Base-by-base conservation (phyloP, 2,329 filamentous ascomycete species). In the Hypomyces perniciosus region DNA sequence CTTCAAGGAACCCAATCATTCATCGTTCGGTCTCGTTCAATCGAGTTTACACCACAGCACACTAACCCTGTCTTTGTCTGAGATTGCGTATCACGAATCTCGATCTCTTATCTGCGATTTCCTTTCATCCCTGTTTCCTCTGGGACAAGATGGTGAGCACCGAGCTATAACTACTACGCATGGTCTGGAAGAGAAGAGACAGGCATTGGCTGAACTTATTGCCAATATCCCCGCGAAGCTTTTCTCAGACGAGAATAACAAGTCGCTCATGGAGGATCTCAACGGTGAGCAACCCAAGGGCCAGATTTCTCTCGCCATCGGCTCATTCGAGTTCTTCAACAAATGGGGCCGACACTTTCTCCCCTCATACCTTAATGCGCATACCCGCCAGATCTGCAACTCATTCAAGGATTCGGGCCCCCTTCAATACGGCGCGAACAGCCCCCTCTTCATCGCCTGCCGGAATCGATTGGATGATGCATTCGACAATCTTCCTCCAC, bases 381-480 rank as follows among this genome's bases (percentile, higher is more conserved):
- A 85, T 56, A 68, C 70, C 1, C 70, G 73, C 27, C 81, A 84
- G 62, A 65, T 77, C 8, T 82, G 80, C 67, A 83, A 81, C 60
- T 77, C 76, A 0, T 84, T 83, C 72, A 82, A 83, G 59, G 81
- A 84, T 53, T 67, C 75, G 0, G 81, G 81, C 0, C 78, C 80
- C 4, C 70, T 79, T 6, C 68, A 72, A 54, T 84, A 83, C 57
- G 74, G 79, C 12, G 57, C 58, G 0, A 61, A 71, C 1, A 80
- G 76, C 46, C 69, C 73, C 0, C 66, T 83, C 3, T 84, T 85
- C 59, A 61, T 64, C 10, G 56, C 62, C 5, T 82, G 76, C 58
- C 68, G 78, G 7, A 69, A 78, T 44, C 57, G 63, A 1, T 71
- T 84, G 0, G 75, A 81, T 50, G 57, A 57, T 0, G 72, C 72